Evolutionary conservation across 2,329 filamentous ascomycete genomes (phyloP), one percentile per base, ranked within the genome.

Genomic region (Sporothrix pallida): DNA sequence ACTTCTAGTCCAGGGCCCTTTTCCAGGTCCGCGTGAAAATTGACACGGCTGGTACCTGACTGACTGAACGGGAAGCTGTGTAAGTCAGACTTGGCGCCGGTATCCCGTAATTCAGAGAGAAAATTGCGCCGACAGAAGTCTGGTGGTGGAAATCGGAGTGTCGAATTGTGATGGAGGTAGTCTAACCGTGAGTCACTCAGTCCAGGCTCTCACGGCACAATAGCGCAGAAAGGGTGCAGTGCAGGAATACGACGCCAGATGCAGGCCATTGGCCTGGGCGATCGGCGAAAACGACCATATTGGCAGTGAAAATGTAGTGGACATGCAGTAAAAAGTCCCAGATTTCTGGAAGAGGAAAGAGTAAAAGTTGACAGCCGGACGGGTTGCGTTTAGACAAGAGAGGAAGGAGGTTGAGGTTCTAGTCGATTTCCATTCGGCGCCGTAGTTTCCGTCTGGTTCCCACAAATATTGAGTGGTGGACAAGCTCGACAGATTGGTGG

Each of bases 371-470:
- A 26, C 23, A 26, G 12, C 12, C n/a, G 3, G 9, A 46, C 23
- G 23, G 23, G 17, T 1, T 23, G 62, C 62, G 20, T 67, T 60
- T 67, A 44, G 62, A 48, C 62, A 17, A 67, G 42, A 48, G 42
- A 48, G 62, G 60, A 67, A 67, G 62, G 42, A 65, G 62, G 62
- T 17, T 67, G 42, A 63, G 5, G 17, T 44, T 62, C 58, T 62
- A 37, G 58, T 44, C 31, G 0, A n/a, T 62, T n/a, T 63, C 17
- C 3, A 23, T n/a, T 12, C n/a, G 60, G 9, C 60, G n/a, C 56
- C 23, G 60, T 9, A 46, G 60, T 63, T 44, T 44, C 60, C 37
- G 17, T 46, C 8, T 1, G 23, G 5, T 42, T 20, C 2, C 60
- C 60, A 63, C 60, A 20, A n/a, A 17, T 8, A 31, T 37, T 37